Base-by-base conservation (phyloP, 345 rosid species). In the Eucalyptus microcorys region DNA sequence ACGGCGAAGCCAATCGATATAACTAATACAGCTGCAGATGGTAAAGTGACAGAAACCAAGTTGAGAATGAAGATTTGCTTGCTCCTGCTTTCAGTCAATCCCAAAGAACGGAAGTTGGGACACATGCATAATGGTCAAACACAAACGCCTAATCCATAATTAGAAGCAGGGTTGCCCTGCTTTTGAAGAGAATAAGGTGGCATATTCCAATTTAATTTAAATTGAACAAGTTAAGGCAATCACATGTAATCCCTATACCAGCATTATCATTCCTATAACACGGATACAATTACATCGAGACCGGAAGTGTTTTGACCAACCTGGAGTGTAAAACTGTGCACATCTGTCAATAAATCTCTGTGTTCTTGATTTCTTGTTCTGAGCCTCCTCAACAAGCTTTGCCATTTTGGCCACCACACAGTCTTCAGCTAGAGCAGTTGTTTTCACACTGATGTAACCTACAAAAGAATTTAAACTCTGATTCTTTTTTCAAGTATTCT, bases 351-450 rank as follows among this genome's bases (percentile, higher is more conserved):
- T 93, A 37, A 95, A 91, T 90, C 95, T 95, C 89, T 97, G 98
- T 30, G 96, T 94, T 88, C 84, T 94, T 7, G 99, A 91, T 93
- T 95, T 95, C 93, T 94, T 92, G 91, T 93, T 98, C 79, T 98
- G 99, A 89, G 99, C 99, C 91, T 97, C 99, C 93, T 98, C 99
- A 27, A 98, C 99, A 4, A 98, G 97, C 91, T 94, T 95, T 50
- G 95, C 93, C 99, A 98, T 94, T 92, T 95, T 95, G 4, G 99
- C 97, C 85, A 98, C 98, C 47, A 94, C 94, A 86, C 97, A 97
- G 83, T 97, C 99, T 92, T 95, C 96, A 49, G 99, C 97, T 49
- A 98, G 83, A 80, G 96, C 95, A 64, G 98, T 94, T 52, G 99
- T 96, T 89, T 93, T 95, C 24, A 98, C 93, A 83, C 92, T 92